phyloP scores from a whole-genome alignment of 208 protist genomes.

The Vickermania ingenoplastis region DNA sequence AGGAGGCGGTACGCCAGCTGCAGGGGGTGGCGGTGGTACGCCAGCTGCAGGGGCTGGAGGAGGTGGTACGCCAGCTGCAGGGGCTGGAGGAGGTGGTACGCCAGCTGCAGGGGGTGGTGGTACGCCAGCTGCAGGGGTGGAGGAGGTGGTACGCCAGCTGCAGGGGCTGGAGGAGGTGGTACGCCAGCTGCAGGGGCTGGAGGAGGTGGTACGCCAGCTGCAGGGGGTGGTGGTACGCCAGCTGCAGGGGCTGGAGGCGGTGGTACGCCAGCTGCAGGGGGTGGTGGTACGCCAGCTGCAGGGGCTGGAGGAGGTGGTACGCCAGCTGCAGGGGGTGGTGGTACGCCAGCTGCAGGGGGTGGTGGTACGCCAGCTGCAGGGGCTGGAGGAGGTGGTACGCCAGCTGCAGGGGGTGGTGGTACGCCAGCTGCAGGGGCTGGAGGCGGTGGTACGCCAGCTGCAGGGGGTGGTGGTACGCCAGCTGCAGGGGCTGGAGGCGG shows the following conservation, averaged over 20 bases:
- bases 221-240: constrained; percentile 10
- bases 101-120: constrained; percentile 5
- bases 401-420: constrained; percentile 6
- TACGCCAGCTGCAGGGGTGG: constrained; percentile 7
- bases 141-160: constrained; percentile 6
- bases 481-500: constrained; percentile 5
- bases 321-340: constrained; percentile 10
- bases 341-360: too few relatives aligned
- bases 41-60: constrained; percentile 6
- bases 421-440: constrained; percentile 1
- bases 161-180: constrained; percentile 9
- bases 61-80: constrained; percentile 10
- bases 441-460: too few relatives aligned
- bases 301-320: constrained; percentile 13
- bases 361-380: background rate
- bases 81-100: constrained; percentile 7
- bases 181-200: constrained; percentile 10
- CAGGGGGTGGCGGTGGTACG: constrained; percentile 10
- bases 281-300: constrained; percentile 8
- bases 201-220: constrained; percentile 1
- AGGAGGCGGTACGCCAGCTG: background rate
- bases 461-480: constrained; percentile 2
- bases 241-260: constrained; percentile 13
- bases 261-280: constrained; percentile 10
- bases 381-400: too few relatives aligned